A percentile compares a stretch with the other conserved stretches of the same genome.
Conservation (phyloP, 2,329 filamentous ascomycete species). For the Fonsecaea monophora region DNA sequence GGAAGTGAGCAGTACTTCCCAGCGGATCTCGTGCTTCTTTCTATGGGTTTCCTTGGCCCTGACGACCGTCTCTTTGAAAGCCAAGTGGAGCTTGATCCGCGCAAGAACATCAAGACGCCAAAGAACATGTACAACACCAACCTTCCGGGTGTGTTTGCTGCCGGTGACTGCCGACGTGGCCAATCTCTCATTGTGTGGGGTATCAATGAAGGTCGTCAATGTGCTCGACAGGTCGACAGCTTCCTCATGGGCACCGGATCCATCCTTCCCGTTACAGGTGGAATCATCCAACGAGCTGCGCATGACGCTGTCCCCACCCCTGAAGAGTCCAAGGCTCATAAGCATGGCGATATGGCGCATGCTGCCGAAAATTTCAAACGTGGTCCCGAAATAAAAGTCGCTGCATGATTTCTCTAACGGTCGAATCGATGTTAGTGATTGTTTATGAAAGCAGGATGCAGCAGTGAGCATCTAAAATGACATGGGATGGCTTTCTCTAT, state of each 20-base stretch:
- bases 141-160: constrained; percentile 85
- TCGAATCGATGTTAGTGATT: background rate
- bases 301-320: constrained; percentile 50
- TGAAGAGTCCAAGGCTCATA: constrained; percentile 31
- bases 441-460: constrained; percentile 3
- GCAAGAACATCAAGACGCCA: constrained; percentile 96
- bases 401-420: constrained; percentile 19
- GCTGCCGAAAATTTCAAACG: constrained; percentile 33
- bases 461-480: constrained; percentile 7
- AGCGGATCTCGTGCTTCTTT: constrained; percentile 89
- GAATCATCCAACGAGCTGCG: constrained; percentile 83
- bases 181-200: constrained; percentile 98
- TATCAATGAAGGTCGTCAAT: constrained; percentile 95
- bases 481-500: constrained; percentile 21
- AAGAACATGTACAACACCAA: constrained; percentile 88
- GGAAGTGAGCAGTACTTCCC: constrained; percentile 95
- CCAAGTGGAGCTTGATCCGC: constrained; percentile 86
- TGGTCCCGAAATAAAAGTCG: constrained; percentile 27
- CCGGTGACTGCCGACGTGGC: constrained; percentile 91
- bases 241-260: constrained; percentile 79
- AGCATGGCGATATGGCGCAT: constrained; percentile 36
- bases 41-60: constrained; percentile 96
- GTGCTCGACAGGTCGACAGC: constrained; percentile 87
- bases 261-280: constrained; percentile 85
- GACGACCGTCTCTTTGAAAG: constrained; percentile 87